Evolutionary conservation across 352 stramenopile genomes (phyloP), one percentile per base, ranked within the genome.

Genomic region (Globisporangium lucens): DNA sequence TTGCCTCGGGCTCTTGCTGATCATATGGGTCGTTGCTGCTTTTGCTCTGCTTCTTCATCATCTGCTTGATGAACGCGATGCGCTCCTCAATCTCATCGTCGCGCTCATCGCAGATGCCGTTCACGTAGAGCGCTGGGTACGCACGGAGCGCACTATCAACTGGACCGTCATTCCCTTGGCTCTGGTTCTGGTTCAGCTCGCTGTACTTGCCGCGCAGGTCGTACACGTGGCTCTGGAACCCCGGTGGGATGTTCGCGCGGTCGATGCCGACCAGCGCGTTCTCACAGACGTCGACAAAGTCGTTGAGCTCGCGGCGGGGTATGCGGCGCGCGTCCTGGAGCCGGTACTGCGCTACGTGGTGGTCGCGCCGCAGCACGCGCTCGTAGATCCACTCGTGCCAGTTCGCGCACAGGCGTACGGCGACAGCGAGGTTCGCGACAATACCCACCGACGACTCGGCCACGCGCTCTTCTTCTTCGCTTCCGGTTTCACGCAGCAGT

Each of bases 371-470:
- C 20, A 68, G 56, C 5, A 76, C 63, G 3, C 69, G 72, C 55
- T 93, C 77, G 60, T 91, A 94, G 58, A 90, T 78, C 85, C 84
- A 95, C 59, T 92, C 80, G 65, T 87, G 80, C 87, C 87, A 95
- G 57, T 89, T 87, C 0, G 79, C 83, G 65, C 80, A 90, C 70
- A 95, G 75, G 49, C 82, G 84, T 51, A 94, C 72, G 2, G 87
- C 85, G 1, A 85, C 83, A 0, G 85, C 71, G 35, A 95, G 52
- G 29, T 89, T 82, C 8, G 80, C 87, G 3, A 83, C 77, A 51
- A 95, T 89, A 1, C 79, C 83, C 6, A 82, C 43, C 70, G 9
- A 75, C 1, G 61, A 51, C 56, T 72, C 68, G 4, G 71, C 41
- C n/a, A 35, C 9, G 7, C 15, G 1, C 2, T 47, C 47, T 22